Evolutionary conservation across 2,329 filamentous ascomycete species (phyloP), one percentile per base, ranked within the genome.

Genomic region (Fusarium udum): DNA sequence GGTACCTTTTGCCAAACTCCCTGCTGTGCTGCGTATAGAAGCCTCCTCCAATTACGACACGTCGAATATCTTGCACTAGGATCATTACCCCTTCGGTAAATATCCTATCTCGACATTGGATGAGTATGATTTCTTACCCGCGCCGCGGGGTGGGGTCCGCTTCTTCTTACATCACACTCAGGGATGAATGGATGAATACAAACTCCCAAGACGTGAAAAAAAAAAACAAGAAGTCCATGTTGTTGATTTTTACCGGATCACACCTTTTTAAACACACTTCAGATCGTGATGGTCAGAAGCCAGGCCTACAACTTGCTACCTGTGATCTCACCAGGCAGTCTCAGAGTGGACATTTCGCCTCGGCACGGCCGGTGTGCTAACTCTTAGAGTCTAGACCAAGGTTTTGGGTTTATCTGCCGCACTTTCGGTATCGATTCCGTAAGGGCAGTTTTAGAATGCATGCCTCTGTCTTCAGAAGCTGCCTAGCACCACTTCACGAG

Each of bases 351-450:
- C 62, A 26, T 26, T 42, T 67, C 49, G 56, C 59, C 59, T 68
- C 71, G 63, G 64, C 71, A 72, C 63, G 67, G 39, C 71, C 67
- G 58, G 67, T 39, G 43, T 67, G 34, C 43, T 42, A 40, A 31
- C 48, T 49, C 32, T 59, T 42, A 42, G 42, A 66, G 49, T 61
- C 48, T 60, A 66, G 51, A 48, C 61, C 65, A 49, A 48, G 46
- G 49, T 72, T 74, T 74, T 72, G 67, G 67, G 59, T 73, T 74
- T 74, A 73, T 74, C 71, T 73, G 71, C 71, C 55, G 71, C 62
- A 32, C 57, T 59, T 57, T 78, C 76, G 76, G 76, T 76, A 77
- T 64, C 61, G 64, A 52, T 78, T 73, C 76, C 74, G 75, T 76
- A 75, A 46, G 64, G 75, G 51, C 61, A 75, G 64, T 62, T 66